phyloP scores from a whole-genome alignment of 2,329 filamentous ascomycete genomes.

The Westerdykella sp. region DNA sequence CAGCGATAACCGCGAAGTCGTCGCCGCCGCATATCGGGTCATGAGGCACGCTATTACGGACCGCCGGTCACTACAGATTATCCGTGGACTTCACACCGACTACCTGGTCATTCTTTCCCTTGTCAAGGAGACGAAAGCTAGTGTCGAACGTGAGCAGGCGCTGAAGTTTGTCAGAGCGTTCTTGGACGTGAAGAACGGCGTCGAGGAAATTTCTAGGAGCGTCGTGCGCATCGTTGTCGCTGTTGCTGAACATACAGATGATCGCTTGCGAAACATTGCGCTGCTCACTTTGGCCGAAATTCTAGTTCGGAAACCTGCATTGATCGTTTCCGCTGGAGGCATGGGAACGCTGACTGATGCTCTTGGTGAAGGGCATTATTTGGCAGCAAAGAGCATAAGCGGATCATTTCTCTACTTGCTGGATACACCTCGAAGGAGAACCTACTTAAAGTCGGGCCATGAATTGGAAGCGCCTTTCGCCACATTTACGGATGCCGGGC shows the following conservation, averaged over 20 bases:
- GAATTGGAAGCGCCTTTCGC: slow-evolving; percentile 83
- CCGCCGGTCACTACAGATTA: slow-evolving; percentile 78
- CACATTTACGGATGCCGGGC: slow-evolving; percentile 77
- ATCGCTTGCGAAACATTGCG: slow-evolving; percentile 82
- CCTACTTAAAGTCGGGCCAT: slow-evolving; percentile 78
- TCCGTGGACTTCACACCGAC: slow-evolving; percentile 82
- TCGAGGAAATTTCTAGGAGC: slow-evolving; percentile 77
- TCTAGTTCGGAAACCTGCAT: slow-evolving; percentile 72
- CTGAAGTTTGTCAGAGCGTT: slow-evolving; percentile 95
- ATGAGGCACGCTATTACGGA: slow-evolving; percentile 94
- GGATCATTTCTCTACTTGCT: slow-evolving; percentile 84
- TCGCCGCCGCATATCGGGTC: slow-evolving; percentile 88
- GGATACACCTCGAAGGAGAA: slow-evolving; percentile 73
- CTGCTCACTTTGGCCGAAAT: slow-evolving; percentile 91
- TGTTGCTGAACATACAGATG: slow-evolving; percentile 78
- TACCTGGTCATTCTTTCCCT: slow-evolving; percentile 86
- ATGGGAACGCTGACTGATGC: slow-evolving; percentile 85
- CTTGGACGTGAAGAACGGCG: slow-evolving; percentile 88
- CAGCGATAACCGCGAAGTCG: slow-evolving; percentile 91
- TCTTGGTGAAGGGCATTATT: slow-evolving; percentile 82
- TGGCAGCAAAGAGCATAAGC: slow-evolving; percentile 82
- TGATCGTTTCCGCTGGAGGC: slow-evolving; percentile 78
- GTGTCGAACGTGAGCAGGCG: slow-evolving; percentile 92
- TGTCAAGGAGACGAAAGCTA: slow-evolving; percentile 94
- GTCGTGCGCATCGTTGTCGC: slow-evolving; percentile 86